Base-by-base conservation (phyloP, 2,329 filamentous ascomycete species). In the Parafenestella ontariensis region DNA sequence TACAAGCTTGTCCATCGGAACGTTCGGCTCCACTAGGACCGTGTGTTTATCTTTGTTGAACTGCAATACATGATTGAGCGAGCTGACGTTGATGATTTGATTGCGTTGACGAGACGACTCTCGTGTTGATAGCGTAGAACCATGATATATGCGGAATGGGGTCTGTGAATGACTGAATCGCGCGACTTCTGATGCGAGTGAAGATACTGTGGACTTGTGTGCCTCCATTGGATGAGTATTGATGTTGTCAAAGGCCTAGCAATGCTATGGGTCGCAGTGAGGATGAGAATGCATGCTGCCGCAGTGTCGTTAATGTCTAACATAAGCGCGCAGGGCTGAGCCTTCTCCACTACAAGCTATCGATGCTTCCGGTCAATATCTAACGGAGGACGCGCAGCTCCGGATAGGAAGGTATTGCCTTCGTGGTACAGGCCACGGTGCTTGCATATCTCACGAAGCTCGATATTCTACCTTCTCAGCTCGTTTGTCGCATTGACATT, bases 1-100 rank as follows among this genome's bases (percentile, higher is more conserved):
- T 0, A 89, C 82, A 1, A 90, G 78, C 0, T 76, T 76, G 54
- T 89, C 87, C 87, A 90, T 90, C 0, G 86, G 79, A 3, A 90
- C 87, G 60, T 90, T 90, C 0, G 87, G 87, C 65, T 90, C 87
- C 0, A 89, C 87, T 0, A 85, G 64, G 43, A 77, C 79, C 11
- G 77, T 81, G 55, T 77, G 79, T 5, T 66, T 72, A 15, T 70
- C 54, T 9, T 61, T 59, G 59, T 83, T 73, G 42, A 84, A 74
- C 7, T 69, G 58, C 8, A 84, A 59, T 1, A 84, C 77, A 63
- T 81, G 70, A 29, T 77, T 78, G n/a, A 84, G 74, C 3, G 65
- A 69, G 58, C 76, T 80, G n/a, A 80, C 82, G 58, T 84, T 80
- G 40, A 85, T 73, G 49, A 81, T 75, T 13, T 70, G 65, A 43